Base-by-base conservation (phyloP, 768 basidiomycete species). In the Psilocybe sp. region DNA sequence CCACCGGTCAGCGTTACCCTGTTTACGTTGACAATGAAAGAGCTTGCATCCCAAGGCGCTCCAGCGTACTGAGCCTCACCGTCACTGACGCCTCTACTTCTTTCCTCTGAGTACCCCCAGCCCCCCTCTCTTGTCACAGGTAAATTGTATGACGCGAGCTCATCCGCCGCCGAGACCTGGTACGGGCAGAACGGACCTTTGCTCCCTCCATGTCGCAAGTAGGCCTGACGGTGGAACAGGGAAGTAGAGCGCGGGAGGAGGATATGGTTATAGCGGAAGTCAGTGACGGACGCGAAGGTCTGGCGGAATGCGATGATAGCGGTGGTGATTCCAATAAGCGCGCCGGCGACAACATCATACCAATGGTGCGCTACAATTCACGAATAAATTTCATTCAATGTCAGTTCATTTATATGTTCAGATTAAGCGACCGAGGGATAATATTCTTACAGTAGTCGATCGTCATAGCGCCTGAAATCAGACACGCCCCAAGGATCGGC, bases 181-280 rank as follows among this genome's bases (percentile, higher is more conserved):
- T 76, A 76, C 11, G 65, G 63, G 49, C 62, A 76, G 57, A 64
- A 74, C 3, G 63, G 62, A 4, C 55, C 61, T 10, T 52, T 55
- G 32, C 56, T 59, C 3, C 57, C 47, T 32, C 54, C 39, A 4
- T 60, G 57, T 20, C 63, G 49, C 57, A 61, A 63, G 5, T 68
- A 65, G 6, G 7, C 23, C 23, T 49, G 57, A 28, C 72, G 69
- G 46, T 69, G 68, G 60, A 76, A 72, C 19, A 77, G 59, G 2
- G 75, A 77, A 0, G 72, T 74, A 9, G 69, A 66, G 6, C 79
- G 73, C n/a, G 79, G 80, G 20, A 81, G 74, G 19, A 80, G 68
- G 40, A 81, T 52, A 60, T 82, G 79, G 61, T 84, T 82, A 70
- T 81, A 82, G 19, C 71, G 60, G 60, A 81, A 84, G 62, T 83